Evolutionary conservation across 2,329 filamentous ascomycete genomes (phyloP).

Genomic region (Calonectria naviculata): DNA sequence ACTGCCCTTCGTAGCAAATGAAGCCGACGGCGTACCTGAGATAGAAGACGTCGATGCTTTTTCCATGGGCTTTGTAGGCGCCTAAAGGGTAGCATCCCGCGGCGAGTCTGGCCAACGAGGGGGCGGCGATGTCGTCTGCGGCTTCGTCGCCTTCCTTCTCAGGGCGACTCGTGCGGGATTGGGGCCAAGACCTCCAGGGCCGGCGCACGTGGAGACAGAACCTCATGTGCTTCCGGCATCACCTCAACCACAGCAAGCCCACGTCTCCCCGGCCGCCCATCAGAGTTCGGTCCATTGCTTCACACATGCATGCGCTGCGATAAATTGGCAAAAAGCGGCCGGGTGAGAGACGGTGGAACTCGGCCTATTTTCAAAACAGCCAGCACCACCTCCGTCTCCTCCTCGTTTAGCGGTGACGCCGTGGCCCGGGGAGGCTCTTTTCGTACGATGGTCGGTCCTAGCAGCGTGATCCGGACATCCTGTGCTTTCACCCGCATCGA

Average conservation of each 20-base stretch:
- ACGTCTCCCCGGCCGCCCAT: neutral
- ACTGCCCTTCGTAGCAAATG: conserved; percentile 6
- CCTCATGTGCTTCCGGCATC: neutral
- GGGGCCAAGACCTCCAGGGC: neutral
- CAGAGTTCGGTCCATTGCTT: neutral
- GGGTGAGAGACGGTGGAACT: neutral
- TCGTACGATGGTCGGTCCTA: neutral
- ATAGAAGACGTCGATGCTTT: neutral
- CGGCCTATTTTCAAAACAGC: conserved; percentile 6
- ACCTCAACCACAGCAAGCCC: neutral
- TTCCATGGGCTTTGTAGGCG: neutral
- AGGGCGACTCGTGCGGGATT: neutral
- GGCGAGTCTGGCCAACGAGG: neutral
- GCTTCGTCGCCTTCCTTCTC: neutral
- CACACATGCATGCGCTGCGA: neutral
- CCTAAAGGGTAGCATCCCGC: neutral
- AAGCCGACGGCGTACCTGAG: neutral
- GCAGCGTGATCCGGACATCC: neutral
- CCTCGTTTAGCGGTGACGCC: neutral
- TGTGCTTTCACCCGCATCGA: conserved; percentile 12
- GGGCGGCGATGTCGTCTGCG: neutral
- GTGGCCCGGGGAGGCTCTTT: neutral
- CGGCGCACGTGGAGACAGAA: neutral
- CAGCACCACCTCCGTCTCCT: neutral
- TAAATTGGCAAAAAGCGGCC: neutral